Evolutionary conservation across 768 basidiomycete species (phyloP).

Genomic region (Clavulina sp.): DNA sequence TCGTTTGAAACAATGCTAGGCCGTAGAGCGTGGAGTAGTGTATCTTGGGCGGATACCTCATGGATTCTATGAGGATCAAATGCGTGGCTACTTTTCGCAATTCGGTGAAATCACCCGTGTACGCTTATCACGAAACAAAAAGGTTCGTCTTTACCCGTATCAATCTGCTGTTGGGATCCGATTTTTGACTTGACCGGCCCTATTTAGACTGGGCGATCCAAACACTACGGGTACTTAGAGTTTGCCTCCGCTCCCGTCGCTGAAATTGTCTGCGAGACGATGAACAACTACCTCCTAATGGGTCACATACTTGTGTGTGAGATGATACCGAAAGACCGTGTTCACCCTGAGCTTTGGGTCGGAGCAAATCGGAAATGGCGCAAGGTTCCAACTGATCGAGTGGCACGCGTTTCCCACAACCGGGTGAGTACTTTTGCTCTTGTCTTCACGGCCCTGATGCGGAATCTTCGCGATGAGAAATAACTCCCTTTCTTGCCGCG

Average conservation of each 20-base stretch:
- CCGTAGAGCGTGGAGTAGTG: constrained; percentile 62
- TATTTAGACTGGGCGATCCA: constrained; percentile 91
- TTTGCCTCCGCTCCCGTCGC: constrained; percentile 81
- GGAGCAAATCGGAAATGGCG: constrained; percentile 93
- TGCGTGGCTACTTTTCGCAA: constrained; percentile 84
- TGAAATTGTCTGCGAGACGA: constrained; percentile 90
- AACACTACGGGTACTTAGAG: constrained; percentile 95
- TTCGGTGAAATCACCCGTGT: constrained; percentile 82
- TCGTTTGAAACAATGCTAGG: constrained; percentile 27
- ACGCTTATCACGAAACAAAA: constrained; percentile 84
- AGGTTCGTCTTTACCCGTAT: constrained; percentile 27
- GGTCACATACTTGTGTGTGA: constrained; percentile 89
- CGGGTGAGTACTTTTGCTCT: constrained; percentile 34
- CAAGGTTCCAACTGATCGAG: constrained; percentile 49
- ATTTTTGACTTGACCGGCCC: too few species aligned
- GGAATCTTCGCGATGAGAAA: too few species aligned
- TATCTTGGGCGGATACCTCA: constrained; percentile 87
- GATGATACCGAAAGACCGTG: constrained; percentile 70
- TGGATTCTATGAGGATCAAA: constrained; percentile 93
- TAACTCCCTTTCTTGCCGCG: neutral
- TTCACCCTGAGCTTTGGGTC: constrained; percentile 89
- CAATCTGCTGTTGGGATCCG: neutral
- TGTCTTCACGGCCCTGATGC: neutral
- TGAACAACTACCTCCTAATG: constrained; percentile 95
- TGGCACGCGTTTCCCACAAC: constrained; percentile 61